Conservation (phyloP, 2,329 filamentous ascomycete genomes). For the Sporothrix brunneoviolacea region DNA sequence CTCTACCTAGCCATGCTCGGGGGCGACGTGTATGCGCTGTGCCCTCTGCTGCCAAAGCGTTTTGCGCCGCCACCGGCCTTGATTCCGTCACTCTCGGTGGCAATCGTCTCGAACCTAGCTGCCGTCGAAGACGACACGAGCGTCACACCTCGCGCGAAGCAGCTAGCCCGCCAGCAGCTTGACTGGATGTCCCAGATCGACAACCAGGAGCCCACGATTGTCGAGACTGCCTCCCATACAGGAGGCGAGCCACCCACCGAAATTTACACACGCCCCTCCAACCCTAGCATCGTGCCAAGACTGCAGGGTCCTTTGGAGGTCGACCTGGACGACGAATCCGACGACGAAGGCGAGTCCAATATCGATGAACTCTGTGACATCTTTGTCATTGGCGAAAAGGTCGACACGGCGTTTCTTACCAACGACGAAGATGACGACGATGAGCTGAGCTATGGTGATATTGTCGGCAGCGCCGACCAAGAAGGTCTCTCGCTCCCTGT, state of each 20-base stretch:
- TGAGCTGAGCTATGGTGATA: constrained; percentile 26
- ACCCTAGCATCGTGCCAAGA: constrained; percentile 51
- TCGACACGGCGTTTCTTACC: constrained; percentile 55
- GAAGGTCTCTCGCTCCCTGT: constrained; percentile 55
- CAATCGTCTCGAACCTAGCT: constrained; percentile 68
- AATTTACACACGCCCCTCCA: constrained; percentile 50
- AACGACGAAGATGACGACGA: constrained; percentile 58
- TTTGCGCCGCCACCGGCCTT: constrained; percentile 75
- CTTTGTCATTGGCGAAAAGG: constrained; percentile 54
- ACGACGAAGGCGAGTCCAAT: constrained; percentile 50
- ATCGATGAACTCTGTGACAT: constrained; percentile 55
- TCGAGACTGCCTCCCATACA: constrained; percentile 34
- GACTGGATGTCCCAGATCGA: constrained; percentile 63
- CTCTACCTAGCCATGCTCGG: constrained; percentile 94
- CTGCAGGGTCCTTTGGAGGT: constrained; percentile 58
- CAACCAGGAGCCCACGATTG: constrained; percentile 51
- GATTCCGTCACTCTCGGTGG: constrained; percentile 74
- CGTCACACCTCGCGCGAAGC: constrained; percentile 45
- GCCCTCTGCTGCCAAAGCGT: constrained; percentile 77
- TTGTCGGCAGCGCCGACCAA: constrained; percentile 46
- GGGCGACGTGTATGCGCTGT: constrained; percentile 89
- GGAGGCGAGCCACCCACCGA: constrained; percentile 45
- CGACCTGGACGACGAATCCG: constrained; percentile 44
- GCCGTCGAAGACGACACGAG: constrained; percentile 53
- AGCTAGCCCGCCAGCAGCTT: constrained; percentile 57